Evolutionary conservation across 352 stramenopile species (phyloP).

Genomic region (Blastocystis sp.): DNA sequence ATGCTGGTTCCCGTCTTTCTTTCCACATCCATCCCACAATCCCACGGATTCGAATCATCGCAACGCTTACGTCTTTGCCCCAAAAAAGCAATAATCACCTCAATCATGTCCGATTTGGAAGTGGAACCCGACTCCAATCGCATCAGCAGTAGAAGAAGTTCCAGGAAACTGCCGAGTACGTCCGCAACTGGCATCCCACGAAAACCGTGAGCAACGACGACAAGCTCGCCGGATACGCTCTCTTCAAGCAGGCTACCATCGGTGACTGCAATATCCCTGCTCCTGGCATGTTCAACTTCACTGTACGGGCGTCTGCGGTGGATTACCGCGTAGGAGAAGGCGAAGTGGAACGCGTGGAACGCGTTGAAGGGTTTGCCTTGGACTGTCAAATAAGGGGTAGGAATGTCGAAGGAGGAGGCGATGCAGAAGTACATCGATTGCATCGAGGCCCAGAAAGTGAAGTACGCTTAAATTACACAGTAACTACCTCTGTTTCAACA

Average conservation of each 20-base stretch:
- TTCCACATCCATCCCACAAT: too few relatives aligned
- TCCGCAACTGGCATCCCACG: slow-evolving; percentile 32
- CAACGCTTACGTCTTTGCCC: too few relatives aligned
- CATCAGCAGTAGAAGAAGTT: slow-evolving; percentile 41
- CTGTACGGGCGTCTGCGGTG: background rate
- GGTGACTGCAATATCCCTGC: slow-evolving; percentile 80
- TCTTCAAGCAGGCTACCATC: slow-evolving; percentile 84
- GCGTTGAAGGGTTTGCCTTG: slow-evolving; percentile 76
- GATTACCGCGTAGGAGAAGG: slow-evolving; percentile 76
- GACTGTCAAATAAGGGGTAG: background rate
- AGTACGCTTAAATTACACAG: slow-evolving; percentile 15
- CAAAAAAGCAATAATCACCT: too few relatives aligned
- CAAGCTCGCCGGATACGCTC: slow-evolving; percentile 83
- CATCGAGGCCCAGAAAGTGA: slow-evolving; percentile 73
- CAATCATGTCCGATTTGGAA: background rate
- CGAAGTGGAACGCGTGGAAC: slow-evolving; percentile 82
- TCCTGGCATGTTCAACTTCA: slow-evolving; percentile 76
- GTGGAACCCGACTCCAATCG: too few relatives aligned
- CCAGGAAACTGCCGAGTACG: slow-evolving; percentile 22
- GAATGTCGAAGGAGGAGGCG: slow-evolving; percentile 79
- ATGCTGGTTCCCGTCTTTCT: background rate
- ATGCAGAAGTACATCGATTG: slow-evolving; percentile 82
- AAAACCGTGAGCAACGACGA: slow-evolving; percentile 77
- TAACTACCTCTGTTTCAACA: slow-evolving; percentile 17
- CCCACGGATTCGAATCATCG: too few relatives aligned